Percentiles rank a stretch among this genome's conserved stretches.
These are phyloP conservation scores for Puccinia coronata DNA, from an alignment of 1,284 basidiomycete species.

Conservation along the genomic window DNA sequence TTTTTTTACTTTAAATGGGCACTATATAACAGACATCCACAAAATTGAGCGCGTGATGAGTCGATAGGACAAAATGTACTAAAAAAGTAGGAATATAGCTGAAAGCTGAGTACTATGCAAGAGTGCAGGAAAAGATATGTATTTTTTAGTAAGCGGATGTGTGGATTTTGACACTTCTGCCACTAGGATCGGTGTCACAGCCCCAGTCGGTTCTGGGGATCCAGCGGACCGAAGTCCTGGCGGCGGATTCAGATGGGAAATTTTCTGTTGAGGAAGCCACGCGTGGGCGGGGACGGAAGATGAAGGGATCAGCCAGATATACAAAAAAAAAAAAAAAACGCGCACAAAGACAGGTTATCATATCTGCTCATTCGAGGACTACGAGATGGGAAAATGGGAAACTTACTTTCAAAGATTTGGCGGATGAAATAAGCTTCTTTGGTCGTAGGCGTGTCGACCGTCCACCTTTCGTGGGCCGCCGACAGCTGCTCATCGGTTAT, in stretches of 20 bases:
- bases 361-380: too few species aligned
- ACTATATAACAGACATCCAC: too few species aligned
- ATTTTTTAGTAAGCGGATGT: constrained; percentile 73
- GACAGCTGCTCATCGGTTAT: constrained; percentile 82
- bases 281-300: neutral
- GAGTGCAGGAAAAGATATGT: neutral
- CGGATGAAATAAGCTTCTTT: constrained; percentile 97
- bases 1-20: too few species aligned
- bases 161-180: constrained; percentile 92
- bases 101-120: too few species aligned
- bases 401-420: constrained; percentile 82
- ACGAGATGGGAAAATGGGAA: neutral
- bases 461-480: constrained; percentile 74
- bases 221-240: constrained; percentile 90
- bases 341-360: neutral
- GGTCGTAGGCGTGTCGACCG: constrained; percentile 82
- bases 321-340: neutral
- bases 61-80: neutral
- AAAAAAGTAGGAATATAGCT: neutral
- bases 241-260: constrained; percentile 83
- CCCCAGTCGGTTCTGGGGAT: constrained; percentile 95
- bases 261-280: constrained; percentile 62
- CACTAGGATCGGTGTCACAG: constrained; percentile 89
- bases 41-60: too few species aligned
- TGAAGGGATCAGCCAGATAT: too few species aligned